Conservation (phyloP, 1,139 yeast genomes). For the Hansenula sp. region DNA sequence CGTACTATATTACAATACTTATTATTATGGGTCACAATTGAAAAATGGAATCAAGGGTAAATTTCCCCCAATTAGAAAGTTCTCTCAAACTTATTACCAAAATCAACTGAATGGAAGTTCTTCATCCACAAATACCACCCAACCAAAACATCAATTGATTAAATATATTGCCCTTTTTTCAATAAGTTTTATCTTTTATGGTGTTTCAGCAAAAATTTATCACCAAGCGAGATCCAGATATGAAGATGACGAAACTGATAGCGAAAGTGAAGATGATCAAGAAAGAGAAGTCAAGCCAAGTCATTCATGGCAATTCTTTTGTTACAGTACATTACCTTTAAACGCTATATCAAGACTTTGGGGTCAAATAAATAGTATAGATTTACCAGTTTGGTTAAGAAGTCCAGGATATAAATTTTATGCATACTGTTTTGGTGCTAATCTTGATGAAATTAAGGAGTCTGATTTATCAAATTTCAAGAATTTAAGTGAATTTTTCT, state of each 20-base stretch:
- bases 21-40: constrained; percentile 31
- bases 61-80: constrained; percentile 22
- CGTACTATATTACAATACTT: constrained; percentile 47
- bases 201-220: constrained; percentile 53
- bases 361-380: constrained; percentile 86
- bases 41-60: constrained; percentile 23
- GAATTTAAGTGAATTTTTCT: constrained; percentile 88
- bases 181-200: constrained; percentile 58
- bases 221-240: constrained; percentile 25
- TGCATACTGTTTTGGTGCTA: constrained; percentile 79
- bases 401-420: constrained; percentile 78
- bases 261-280: constrained; percentile 25
- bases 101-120: constrained; percentile 24
- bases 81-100: constrained; percentile 24
- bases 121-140: constrained; percentile 23
- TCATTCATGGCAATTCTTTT: constrained; percentile 82
- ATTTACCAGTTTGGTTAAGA: constrained; percentile 85
- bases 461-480: constrained; percentile 69
- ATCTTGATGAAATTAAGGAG: constrained; percentile 84
- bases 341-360: constrained; percentile 88
- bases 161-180: constrained; percentile 72
- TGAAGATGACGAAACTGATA: constrained; percentile 16
- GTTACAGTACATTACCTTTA: constrained; percentile 86
- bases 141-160: constrained; percentile 47
- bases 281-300: constrained; percentile 43